A percentile compares a stretch with the other conserved stretches of the same genome.
Conservation (phyloP, 176 grass and related monocot genomes). For the Elymus sibiricus region DNA sequence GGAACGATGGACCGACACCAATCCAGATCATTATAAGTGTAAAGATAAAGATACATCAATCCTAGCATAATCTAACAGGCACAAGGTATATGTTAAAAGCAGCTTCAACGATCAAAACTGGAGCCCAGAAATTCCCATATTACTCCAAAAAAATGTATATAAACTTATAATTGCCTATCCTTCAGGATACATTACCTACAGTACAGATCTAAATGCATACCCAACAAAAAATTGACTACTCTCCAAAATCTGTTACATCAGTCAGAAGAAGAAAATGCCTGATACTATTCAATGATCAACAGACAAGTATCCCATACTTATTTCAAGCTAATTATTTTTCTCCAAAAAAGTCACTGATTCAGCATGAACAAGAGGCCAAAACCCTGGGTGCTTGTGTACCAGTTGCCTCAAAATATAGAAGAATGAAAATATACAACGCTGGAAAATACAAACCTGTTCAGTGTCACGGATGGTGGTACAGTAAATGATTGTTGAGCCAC, state of each 20-base stretch:
- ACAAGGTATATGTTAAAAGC: conserved; percentile 6
- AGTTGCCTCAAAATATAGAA: not conserved
- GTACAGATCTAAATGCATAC: not conserved
- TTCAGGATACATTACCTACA: not conserved
- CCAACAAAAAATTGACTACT: not conserved
- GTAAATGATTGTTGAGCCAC: conserved; percentile 88
- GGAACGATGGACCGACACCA: not conserved
- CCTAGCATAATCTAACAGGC: not conserved
- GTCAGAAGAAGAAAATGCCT: not conserved
- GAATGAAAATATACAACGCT: not conserved
- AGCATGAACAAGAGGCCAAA: not conserved
- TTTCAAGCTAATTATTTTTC: not conserved
- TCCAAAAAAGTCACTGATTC: not conserved
- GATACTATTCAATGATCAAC: not conserved
- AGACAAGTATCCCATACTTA: not conserved
- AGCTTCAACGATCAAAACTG: not conserved
- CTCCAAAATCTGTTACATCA: conserved; percentile 1
- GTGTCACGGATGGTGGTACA: conserved; percentile 87
- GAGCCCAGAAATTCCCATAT: not conserved
- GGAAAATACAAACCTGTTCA: conserved; percentile 58
- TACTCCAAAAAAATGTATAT: not conserved
- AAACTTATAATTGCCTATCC: not conserved
- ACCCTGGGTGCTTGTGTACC: not conserved
- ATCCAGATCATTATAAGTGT: not conserved
- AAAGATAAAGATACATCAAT: not conserved